phyloP scores from a whole-genome alignment of 345 rosid species.

The Chamaenerion angustifolium region DNA sequence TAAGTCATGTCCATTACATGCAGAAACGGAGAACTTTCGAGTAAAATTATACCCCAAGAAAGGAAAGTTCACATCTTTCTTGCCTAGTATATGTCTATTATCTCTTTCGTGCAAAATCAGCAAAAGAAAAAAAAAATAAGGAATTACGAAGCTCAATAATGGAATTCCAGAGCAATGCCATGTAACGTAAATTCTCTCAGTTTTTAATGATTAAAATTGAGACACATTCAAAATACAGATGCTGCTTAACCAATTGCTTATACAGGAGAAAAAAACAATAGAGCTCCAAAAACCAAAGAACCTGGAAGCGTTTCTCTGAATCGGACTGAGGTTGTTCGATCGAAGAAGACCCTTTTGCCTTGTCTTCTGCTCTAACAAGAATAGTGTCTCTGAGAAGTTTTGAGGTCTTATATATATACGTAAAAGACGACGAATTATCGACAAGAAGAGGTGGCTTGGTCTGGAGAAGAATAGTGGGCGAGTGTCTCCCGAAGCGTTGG shows the following conservation, averaged over 20 bases:
- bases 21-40: too few species aligned
- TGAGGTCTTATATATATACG: constrained; percentile 24
- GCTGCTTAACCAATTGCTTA: neutral
- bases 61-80: too few species aligned
- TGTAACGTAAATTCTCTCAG: too few species aligned
- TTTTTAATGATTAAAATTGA: too few species aligned
- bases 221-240: too few species aligned
- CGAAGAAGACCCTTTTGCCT: constrained; percentile 38
- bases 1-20: too few species aligned
- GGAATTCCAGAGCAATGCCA: too few species aligned
- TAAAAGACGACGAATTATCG: constrained; percentile 12
- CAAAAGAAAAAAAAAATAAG: too few species aligned
- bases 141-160: too few species aligned
- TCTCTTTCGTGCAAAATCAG: too few species aligned
- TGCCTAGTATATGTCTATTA: too few species aligned
- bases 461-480: constrained; percentile 12
- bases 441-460: constrained; percentile 15
- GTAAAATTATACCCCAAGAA: too few species aligned
- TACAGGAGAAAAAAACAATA: neutral
- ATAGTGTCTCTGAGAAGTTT: constrained; percentile 26
- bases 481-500: constrained; percentile 17
- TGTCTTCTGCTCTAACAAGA: constrained; percentile 64
- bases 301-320: constrained; percentile 40
- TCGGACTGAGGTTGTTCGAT: constrained; percentile 16
- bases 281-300: constrained; percentile 10